phyloP scores from a whole-genome alignment of 2,329 filamentous ascomycete species.

The Phoma sp. region DNA sequence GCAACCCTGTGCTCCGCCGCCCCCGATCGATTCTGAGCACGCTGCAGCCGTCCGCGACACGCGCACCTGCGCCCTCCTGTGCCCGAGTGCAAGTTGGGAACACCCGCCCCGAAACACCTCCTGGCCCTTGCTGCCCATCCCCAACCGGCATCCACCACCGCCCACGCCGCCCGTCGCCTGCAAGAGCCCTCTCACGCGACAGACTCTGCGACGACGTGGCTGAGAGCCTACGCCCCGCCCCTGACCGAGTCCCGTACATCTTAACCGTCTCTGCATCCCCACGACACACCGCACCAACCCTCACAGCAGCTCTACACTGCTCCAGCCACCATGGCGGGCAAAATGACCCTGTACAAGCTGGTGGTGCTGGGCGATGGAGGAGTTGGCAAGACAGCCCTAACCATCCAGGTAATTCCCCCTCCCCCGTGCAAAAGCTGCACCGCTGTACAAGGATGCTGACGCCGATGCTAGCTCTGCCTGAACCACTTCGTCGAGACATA shows the following conservation, averaged over 20 bases:
- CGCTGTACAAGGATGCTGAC: conserved; percentile 20
- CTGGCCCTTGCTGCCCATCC: conserved; percentile 23
- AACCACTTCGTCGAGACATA: conserved; percentile 98
- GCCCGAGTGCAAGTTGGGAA: conserved; percentile 20
- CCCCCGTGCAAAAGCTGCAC: background rate
- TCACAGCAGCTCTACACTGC: conserved; percentile 6
- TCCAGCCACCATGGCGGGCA: conserved; percentile 73
- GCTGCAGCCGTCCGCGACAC: conserved; percentile 41
- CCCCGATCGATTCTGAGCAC: conserved; percentile 32
- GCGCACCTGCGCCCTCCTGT: conserved; percentile 30
- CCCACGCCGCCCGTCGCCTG: conserved; percentile 37
- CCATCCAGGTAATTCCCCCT: conserved; percentile 82
- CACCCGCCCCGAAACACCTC: conserved; percentile 24
- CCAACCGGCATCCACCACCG: conserved; percentile 23
- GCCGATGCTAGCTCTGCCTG: conserved; percentile 77
- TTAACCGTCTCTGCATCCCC: conserved; percentile 14
- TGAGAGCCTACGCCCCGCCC: conserved; percentile 20
- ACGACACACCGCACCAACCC: background rate
- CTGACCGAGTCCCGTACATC: background rate
- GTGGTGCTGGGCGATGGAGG: conserved; percentile 94
- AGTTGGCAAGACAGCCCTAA: conserved; percentile 92
- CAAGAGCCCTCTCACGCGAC: conserved; percentile 21
- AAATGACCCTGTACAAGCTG: conserved; percentile 95
- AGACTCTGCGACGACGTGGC: conserved; percentile 28
- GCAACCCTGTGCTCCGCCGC: conserved; percentile 31